Conservation (phyloP, 306 rosid genomes). For the Cucurbita argyrosperma region DNA sequence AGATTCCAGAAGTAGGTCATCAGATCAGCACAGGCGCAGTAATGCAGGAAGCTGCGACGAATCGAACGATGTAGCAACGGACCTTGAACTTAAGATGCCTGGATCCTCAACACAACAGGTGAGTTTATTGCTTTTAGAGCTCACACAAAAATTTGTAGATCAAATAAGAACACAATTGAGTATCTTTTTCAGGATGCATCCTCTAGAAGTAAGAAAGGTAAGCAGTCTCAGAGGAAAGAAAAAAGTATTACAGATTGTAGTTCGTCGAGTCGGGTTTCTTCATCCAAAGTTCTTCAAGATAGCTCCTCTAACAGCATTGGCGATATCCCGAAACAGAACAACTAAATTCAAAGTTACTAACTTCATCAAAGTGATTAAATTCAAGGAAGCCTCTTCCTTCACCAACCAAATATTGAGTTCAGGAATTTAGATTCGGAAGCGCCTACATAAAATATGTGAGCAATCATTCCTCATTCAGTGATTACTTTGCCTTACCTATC, state of each 20-base stretch:
- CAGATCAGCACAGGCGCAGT: slow-evolving; percentile 25
- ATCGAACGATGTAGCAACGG: slow-evolving; percentile 72
- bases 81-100: slow-evolving; percentile 90
- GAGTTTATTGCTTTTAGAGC: slow-evolving; percentile 2
- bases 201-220: slow-evolving; percentile 41
- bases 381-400: not conserved
- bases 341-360: slow-evolving; percentile 12
- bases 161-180: not conserved
- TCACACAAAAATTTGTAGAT: slow-evolving; percentile 1
- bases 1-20: slow-evolving; percentile 41
- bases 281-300: slow-evolving; percentile 56
- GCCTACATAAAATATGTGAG: not conserved
- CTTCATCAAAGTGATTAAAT: slow-evolving; percentile 3
- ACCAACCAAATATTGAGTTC: not conserved
- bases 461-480: not conserved
- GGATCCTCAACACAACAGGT: slow-evolving; percentile 78
- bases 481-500: not conserved
- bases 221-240: slow-evolving; percentile 49
- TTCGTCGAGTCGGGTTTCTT: slow-evolving; percentile 54
- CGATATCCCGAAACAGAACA: slow-evolving; percentile 36
- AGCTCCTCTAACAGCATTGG: slow-evolving; percentile 63
- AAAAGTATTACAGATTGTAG: slow-evolving; percentile 34
- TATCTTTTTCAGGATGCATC: slow-evolving; percentile 36
- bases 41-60: slow-evolving; percentile 38
- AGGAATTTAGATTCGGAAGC: not conserved